Base-by-base conservation (phyloP, 208 protist genomes). In the Wallacemonas sp. region DNA sequence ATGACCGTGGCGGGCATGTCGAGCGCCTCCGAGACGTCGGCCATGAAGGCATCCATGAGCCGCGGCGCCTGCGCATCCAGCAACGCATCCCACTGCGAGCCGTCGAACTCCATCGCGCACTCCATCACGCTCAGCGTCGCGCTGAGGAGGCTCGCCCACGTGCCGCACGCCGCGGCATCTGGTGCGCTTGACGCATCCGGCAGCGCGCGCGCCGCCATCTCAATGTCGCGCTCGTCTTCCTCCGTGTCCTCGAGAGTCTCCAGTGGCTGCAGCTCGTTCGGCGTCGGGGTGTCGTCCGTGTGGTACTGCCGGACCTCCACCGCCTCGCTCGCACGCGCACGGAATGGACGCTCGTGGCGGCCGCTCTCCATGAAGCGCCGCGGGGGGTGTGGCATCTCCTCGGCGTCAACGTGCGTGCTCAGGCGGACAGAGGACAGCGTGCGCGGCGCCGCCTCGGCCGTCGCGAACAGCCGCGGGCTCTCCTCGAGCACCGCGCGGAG, bases 81-180 rank as follows among this genome's bases (percentile, higher is more conserved):
- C 32, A 59, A 14, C 3, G 20, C 11, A 14, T 39, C 52, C 52
- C 52, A 59, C 4, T 8, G 31, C 12, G 8, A 16, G 2, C 52
- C 52, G 31, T 59, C 52, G 32, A 59, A 59, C 52, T 59, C 52
- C 31, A 59, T 59, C 29, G 52, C 52, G 36, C 36, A 59, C 52
- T 59, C 52, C 26, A 42, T 23, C 8, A 59, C 52, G 10, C n/a
- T 23, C 25, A 32, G 18, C 5, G 5, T 18, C 45, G 11, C 45
- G 45, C 20, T 23, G 8, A 50, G 5, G 45, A n/a, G n/a, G n/a
- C n/a, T n/a, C n/a, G n/a, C n/a, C n/a, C n/a, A n/a, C n/a, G n/a
- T n/a, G n/a, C n/a, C n/a, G n/a, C n/a, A n/a, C n/a, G n/a, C n/a
- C n/a, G n/a, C n/a, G n/a, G n/a, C n/a, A n/a, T n/a, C n/a, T n/a